phyloP scores from a whole-genome alignment of 176 grass and related monocot genomes.

The Melocanna baccifera region DNA sequence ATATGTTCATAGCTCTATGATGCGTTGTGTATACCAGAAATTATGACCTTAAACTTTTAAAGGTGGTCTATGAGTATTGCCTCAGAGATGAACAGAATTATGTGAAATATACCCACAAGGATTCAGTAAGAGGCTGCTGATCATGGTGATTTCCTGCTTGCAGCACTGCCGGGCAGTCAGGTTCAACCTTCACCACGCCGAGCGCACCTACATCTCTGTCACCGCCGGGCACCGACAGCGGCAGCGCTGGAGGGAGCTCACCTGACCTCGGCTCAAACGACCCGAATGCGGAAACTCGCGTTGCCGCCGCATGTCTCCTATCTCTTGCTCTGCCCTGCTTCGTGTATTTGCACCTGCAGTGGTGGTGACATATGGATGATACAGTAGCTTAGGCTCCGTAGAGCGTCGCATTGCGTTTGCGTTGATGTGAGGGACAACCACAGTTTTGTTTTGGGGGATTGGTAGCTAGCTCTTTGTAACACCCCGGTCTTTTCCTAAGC shows the following conservation, averaged over 20 bases:
- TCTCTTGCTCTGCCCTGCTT: conserved; percentile 28
- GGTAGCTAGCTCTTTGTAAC: too few species aligned
- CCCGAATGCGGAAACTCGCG: neutral
- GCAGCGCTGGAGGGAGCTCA: neutral
- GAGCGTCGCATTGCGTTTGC: conserved; percentile 1
- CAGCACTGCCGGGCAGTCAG: conserved; percentile 36
- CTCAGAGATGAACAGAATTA: neutral
- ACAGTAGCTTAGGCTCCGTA: conserved; percentile 18
- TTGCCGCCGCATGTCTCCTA: neutral
- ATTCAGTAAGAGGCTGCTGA: neutral
- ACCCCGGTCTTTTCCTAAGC: too few species aligned
- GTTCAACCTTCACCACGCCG: conserved; percentile 22
- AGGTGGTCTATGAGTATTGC: neutral
- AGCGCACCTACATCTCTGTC: neutral
- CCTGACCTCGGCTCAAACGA: conserved; percentile 28
- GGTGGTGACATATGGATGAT: conserved; percentile 23
- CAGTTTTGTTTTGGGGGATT: too few species aligned
- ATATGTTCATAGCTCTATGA: neutral
- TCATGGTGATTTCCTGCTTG: neutral
- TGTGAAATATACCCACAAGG: neutral
- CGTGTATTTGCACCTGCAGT: conserved; percentile 20
- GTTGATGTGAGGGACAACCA: too few species aligned
- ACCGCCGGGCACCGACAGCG: conserved; percentile 1
- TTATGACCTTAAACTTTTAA: neutral
- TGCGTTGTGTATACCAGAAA: neutral